Conservation (phyloP, 768 basidiomycete species). For the Coprinopsis cinerea region DNA sequence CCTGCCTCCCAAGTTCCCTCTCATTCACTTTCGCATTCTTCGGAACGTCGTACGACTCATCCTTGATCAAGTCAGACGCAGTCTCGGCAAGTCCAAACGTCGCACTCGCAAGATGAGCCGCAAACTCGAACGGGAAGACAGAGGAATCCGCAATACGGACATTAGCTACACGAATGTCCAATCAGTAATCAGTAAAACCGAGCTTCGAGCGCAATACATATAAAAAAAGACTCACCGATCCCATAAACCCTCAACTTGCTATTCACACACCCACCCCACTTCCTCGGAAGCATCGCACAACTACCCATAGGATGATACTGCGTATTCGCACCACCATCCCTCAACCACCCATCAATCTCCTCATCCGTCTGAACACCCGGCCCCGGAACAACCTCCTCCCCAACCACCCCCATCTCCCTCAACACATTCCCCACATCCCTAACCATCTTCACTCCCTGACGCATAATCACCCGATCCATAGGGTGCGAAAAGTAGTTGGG, state of each 20-base stretch:
- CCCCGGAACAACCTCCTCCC: conserved; percentile 20
- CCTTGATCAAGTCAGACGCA: conserved; percentile 18
- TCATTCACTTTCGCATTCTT: background rate
- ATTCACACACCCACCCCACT: conserved; percentile 27
- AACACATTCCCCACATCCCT: conserved; percentile 50
- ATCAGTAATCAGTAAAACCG: conserved; percentile 22
- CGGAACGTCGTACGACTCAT: background rate
- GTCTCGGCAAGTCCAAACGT: conserved; percentile 26
- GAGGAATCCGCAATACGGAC: conserved; percentile 22
- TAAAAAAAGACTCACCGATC: conserved; percentile 16
- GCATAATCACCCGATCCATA: conserved; percentile 40
- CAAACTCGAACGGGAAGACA: conserved; percentile 44
- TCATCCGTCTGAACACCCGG: conserved; percentile 43
- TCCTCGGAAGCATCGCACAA: conserved; percentile 26
- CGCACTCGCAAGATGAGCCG: conserved; percentile 25
- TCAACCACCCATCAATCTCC: conserved; percentile 47
- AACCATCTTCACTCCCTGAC: conserved; percentile 57
- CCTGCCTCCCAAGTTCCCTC: background rate
- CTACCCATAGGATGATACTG: conserved; percentile 51
- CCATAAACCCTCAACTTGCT: conserved; percentile 25
- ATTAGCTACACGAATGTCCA: background rate
- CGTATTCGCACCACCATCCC: conserved; percentile 31
- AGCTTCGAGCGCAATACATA: background rate
- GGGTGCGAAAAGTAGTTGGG: conserved; percentile 53
- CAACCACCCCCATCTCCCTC: conserved; percentile 26